Evolutionary conservation across 257 asterid genomes (phyloP).

Genomic region (Gynochthodes officinalis): DNA sequence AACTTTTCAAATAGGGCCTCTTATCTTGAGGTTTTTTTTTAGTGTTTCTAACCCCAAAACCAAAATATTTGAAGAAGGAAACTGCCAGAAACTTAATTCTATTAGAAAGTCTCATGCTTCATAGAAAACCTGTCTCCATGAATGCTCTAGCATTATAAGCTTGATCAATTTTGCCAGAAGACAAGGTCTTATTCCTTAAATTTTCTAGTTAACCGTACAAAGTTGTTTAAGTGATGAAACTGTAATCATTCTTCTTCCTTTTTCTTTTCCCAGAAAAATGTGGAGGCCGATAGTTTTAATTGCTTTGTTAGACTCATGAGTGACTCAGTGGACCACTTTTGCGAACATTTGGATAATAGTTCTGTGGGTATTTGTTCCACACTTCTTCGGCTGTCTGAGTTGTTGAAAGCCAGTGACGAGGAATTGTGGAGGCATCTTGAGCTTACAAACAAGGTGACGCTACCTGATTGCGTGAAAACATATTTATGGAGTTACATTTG

Average conservation of each 20-base stretch:
- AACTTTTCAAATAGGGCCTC: no score
- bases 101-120: background rate
- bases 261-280: slow-evolving; percentile 9
- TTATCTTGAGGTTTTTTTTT: background rate
- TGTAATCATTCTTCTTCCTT: background rate
- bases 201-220: background rate
- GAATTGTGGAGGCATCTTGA: slow-evolving; percentile 31
- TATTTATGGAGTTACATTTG: background rate
- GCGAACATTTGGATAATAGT: slow-evolving; percentile 24
- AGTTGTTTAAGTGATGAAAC: background rate
- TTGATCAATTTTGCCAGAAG: background rate
- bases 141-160: background rate
- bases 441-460: slow-evolving; percentile 16
- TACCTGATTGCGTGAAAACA: background rate
- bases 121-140: no score
- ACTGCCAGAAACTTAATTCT: background rate
- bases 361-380: slow-evolving; percentile 24
- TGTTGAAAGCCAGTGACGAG: slow-evolving; percentile 24
- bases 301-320: slow-evolving; percentile 16
- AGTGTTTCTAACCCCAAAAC: background rate
- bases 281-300: slow-evolving; percentile 16
- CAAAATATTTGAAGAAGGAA: background rate
- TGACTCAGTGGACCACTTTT: slow-evolving; percentile 22
- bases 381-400: slow-evolving; percentile 19
- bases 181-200: background rate